A percentile compares a stretch with the other conserved stretches of the same genome.
Evolutionary conservation across 2,329 filamentous ascomycete genomes (phyloP).

Genomic region (Bipolaris sorokiniana): DNA sequence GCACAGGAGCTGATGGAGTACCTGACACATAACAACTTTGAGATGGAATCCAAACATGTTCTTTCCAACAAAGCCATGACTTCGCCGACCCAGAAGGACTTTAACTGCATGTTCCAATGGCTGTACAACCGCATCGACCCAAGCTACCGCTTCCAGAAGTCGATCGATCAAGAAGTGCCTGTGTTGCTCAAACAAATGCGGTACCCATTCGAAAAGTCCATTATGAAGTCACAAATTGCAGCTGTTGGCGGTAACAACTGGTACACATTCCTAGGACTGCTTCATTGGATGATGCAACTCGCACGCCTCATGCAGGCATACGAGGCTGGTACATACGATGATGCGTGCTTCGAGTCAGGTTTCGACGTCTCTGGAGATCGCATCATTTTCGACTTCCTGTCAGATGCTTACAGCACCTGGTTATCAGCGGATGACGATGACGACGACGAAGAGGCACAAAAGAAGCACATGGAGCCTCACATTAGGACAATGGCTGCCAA

Average conservation of each 20-base stretch:
- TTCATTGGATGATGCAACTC: constrained; percentile 99
- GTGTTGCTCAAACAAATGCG: constrained; percentile 89
- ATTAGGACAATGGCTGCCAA: constrained; percentile 84
- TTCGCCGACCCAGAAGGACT: constrained; percentile 97
- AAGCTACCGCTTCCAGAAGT: constrained; percentile 89
- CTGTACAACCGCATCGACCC: constrained; percentile 96
- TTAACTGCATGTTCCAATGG: constrained; percentile 98
- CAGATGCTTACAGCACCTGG: constrained; percentile 91
- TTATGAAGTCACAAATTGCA: constrained; percentile 93
- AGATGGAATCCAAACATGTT: constrained; percentile 95
- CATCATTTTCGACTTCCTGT: constrained; percentile 93
- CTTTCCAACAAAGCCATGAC: constrained; percentile 90
- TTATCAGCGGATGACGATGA: constrained; percentile 76
- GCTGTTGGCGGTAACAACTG: constrained; percentile 97
- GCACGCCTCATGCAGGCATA: constrained; percentile 93
- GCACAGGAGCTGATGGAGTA: constrained; percentile 91
- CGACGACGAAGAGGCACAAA: constrained; percentile 79
- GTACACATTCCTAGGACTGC: constrained; percentile 88
- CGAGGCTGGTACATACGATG: constrained; percentile 77
- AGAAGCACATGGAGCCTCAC: constrained; percentile 76
- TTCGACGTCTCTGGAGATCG: constrained; percentile 87
- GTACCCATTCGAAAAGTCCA: constrained; percentile 93
- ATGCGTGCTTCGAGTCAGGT: constrained; percentile 85
- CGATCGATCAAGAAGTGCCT: constrained; percentile 93
- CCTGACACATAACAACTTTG: constrained; percentile 90